Base-by-base conservation (phyloP, 257 asterid genomes). In the Voacanga thouarsii region DNA sequence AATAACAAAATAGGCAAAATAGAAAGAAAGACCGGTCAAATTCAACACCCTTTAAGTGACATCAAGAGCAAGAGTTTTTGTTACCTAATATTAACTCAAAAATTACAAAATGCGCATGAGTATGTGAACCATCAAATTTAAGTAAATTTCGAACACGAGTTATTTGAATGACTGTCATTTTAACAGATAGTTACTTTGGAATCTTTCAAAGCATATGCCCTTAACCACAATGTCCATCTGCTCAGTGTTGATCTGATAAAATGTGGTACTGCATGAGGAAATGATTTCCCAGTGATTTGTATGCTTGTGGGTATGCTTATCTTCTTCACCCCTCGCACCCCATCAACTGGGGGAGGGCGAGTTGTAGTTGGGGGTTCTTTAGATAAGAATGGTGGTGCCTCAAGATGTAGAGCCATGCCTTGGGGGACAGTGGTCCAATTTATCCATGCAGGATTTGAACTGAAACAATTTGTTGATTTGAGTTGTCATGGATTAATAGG, bases 381-480 rank as follows among this genome's bases (percentile, higher is more conserved):
- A 39, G 16, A 60, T 60, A 9, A 47, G 45, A 2, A 28, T 76
- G 37, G 73, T 63, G 64, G 64, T 30, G 30, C 63, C 50, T 19
- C 12, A 63, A 65, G 74, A 65, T 64, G 79, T 61, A 57, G 19
- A 61, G 14, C 73, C 77, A 78, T 60, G 28, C 57, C 56, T 49
- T 33, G 33, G 23, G 51, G 72, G 51, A 28, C 72, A 67, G 57
- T 72, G 78, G 82, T 72, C 82, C 82, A 72, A 33, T 65, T 44
- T 67, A 23, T 53, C 24, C n/a, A 39, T 30, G 1, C 23, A 23
- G 65, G 37, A 37, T 55, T 37, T 50, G 30, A 63, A 16, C 78
- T 37, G 74, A 44, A 57, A 24, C 49, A 28, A 49, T 7, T 50
- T 76, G 78, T 37, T 24, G 44, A 43, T 21, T 6, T 21, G 81